Evolutionary conservation across 495 filamentous ascomycete species (phyloP), one percentile per base, ranked within the genome.

Genomic region (Penicillium arizonense): DNA sequence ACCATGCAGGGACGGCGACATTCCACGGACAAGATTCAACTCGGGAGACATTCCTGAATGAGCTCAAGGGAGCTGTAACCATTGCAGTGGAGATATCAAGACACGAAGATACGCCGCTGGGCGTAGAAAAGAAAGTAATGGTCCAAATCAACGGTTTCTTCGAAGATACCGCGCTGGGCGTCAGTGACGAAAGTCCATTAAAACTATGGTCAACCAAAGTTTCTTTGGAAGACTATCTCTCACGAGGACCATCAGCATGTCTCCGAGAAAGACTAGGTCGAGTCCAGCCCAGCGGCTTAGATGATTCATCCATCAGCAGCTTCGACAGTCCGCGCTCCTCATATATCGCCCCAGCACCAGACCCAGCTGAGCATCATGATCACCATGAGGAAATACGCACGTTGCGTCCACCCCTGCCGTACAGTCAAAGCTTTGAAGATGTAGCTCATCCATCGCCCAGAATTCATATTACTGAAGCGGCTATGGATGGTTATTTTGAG

Each of bases 121-220:
- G 68, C 24, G 72, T 85, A 0, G 74, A 76, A 33, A 57, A 72
- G 10, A 71, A 78, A 24, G 80, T 86, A 40, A 78, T 76, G 54
- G 73, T 85, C 12, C 81, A 86, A 50, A 63, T 85, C 6, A 79
- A 82, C 41, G 83, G 82, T 0, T 87, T 87, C 56, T 87, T 84
- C 43, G 80, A 81, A 28, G 78, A 83, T 43, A 66, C 66, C 3
- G 65, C 69, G 11, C 51, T 74, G 59, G 45, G 81, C 56, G 52
- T 71, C 57, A 61, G 74, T 68, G 58, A 65, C 51, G 55, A 72
- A 55, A 58, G 63, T 10, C 74, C 74, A 6, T 71, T 83, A 2
- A 78, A 81, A 34, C 54, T 85, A 1, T 85, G 82, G 64, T 77
- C 80, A 7, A 79, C 76, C 0, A 77, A 71, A 35, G 68, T 80